Conservation (phyloP, 2,329 filamentous ascomycete species). For the Clonostachys rosea region DNA sequence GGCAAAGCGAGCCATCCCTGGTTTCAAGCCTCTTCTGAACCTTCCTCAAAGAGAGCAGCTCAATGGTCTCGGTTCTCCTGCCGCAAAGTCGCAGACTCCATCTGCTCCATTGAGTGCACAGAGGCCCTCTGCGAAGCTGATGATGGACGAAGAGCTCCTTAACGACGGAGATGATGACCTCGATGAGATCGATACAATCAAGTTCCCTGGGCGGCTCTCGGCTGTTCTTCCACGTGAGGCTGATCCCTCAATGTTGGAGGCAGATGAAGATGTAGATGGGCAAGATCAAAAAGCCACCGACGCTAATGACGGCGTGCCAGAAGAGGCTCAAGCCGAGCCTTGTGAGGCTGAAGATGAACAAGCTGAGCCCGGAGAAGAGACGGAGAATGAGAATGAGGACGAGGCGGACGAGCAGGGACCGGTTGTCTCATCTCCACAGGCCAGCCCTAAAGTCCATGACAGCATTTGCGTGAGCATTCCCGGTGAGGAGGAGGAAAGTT, state of each 20-base stretch:
- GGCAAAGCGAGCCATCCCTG: slow-evolving; percentile 36
- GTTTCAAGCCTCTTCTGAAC: slow-evolving; percentile 23
- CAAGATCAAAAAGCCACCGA: too few relatives aligned
- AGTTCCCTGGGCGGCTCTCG: slow-evolving; percentile 40
- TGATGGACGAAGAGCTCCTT: slow-evolving; percentile 20
- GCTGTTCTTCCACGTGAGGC: slow-evolving; percentile 36
- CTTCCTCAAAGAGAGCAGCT: slow-evolving; percentile 6
- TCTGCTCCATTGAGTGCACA: slow-evolving; percentile 14
- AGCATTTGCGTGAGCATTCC: too few relatives aligned
- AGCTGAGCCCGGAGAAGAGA: too few relatives aligned
- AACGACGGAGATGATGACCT: slow-evolving; percentile 4
- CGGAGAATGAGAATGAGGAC: too few relatives aligned
- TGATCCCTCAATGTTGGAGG: slow-evolving; percentile 26
- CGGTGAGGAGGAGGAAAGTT: too few relatives aligned
- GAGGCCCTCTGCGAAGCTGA: slow-evolving; percentile 28
- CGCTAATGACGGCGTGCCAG: neutral
- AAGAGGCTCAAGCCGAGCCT: neutral
- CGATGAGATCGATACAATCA: slow-evolving; percentile 17
- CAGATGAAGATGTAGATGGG: slow-evolving; percentile 13
- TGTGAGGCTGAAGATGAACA: neutral
- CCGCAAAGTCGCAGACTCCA: slow-evolving; percentile 21
- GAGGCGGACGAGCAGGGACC: too few relatives aligned
- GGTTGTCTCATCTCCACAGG: too few relatives aligned
- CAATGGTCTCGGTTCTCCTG: slow-evolving; percentile 3
- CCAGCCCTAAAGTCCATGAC: too few relatives aligned